Conservation (phyloP, 2,329 filamentous ascomycete species). For the Fusarium nelsonii region DNA sequence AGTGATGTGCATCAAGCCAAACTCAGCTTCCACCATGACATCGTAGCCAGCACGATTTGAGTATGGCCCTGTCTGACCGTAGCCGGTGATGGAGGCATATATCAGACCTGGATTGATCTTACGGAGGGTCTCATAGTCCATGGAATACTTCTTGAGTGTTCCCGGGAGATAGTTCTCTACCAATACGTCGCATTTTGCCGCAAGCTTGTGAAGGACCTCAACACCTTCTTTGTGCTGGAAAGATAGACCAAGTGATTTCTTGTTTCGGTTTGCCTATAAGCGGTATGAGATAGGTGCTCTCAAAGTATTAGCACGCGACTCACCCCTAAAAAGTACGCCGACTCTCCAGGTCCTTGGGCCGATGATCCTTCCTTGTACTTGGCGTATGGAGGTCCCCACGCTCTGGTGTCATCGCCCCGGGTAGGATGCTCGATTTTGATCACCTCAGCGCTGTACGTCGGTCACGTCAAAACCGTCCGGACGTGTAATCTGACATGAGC, state of each 20-base stretch:
- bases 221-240: constrained; percentile 89
- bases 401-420: constrained; percentile 91
- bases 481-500: constrained; percentile 5
- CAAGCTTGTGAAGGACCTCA: constrained; percentile 87
- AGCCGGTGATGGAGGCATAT: constrained; percentile 96
- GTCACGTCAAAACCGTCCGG: constrained; percentile 25
- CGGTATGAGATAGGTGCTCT: constrained; percentile 29
- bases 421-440: constrained; percentile 97
- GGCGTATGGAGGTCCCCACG: constrained; percentile 96
- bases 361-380: constrained; percentile 73
- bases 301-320: constrained; percentile 21
- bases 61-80: constrained; percentile 95
- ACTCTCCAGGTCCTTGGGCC: constrained; percentile 82
- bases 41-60: constrained; percentile 91
- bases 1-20: constrained; percentile 99
- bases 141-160: constrained; percentile 86
- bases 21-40: constrained; percentile 99
- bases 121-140: constrained; percentile 86
- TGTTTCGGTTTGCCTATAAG: constrained; percentile 90
- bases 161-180: constrained; percentile 98
- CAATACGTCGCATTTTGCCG: constrained; percentile 86
- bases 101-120: constrained; percentile 88
- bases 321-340: constrained; percentile 93
- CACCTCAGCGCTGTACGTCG: constrained; percentile 79
- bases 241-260: constrained; percentile 91